These are phyloP conservation scores for Talaromyces sp. DNA, from an alignment of 2,329 filamentous ascomycete genomes.

Conservation along the genomic window DNA sequence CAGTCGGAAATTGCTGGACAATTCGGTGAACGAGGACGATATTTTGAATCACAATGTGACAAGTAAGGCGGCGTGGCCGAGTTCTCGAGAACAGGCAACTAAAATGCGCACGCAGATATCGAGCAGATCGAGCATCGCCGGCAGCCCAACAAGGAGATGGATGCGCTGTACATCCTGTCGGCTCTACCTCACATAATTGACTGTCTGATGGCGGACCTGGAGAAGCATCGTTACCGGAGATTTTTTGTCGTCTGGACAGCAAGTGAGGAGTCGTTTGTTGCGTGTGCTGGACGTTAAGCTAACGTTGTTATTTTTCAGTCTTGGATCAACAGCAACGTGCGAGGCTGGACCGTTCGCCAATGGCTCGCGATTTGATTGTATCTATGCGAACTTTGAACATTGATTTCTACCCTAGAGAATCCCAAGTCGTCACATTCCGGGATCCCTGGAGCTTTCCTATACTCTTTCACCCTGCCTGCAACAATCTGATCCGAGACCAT, in stretches of 20 bases:
- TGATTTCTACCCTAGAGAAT: slow-evolving; percentile 87
- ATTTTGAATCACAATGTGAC: slow-evolving; percentile 96
- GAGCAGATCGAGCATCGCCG: slow-evolving; percentile 87
- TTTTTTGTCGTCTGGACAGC: slow-evolving; percentile 82
- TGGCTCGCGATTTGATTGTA: slow-evolving; percentile 68
- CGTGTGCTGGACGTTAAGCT: neutral
- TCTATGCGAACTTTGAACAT: slow-evolving; percentile 77
- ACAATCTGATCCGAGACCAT: slow-evolving; percentile 73
- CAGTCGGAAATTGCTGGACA: slow-evolving; percentile 81
- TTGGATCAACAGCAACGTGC: slow-evolving; percentile 66
- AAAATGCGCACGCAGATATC: slow-evolving; percentile 60
- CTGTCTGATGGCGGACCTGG: slow-evolving; percentile 88
- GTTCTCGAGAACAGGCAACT: slow-evolving; percentile 10
- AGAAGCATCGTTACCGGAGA: slow-evolving; percentile 73
- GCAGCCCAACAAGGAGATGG: slow-evolving; percentile 79
- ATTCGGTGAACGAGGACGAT: slow-evolving; percentile 89
- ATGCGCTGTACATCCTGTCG: slow-evolving; percentile 88
- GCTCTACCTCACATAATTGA: slow-evolving; percentile 85
- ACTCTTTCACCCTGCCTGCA: slow-evolving; percentile 86
- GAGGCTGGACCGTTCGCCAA: slow-evolving; percentile 66
- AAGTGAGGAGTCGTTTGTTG: slow-evolving; percentile 37
- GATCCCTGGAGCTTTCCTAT: slow-evolving; percentile 95
- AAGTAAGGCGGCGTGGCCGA: slow-evolving; percentile 54
- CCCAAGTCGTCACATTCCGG: slow-evolving; percentile 82
- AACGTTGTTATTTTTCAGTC: slow-evolving; percentile 36